These are phyloP conservation scores for Phlyctochytrium arcticum DNA, from an alignment of 192 early-diverging fungal species.

Conservation along the genomic window DNA sequence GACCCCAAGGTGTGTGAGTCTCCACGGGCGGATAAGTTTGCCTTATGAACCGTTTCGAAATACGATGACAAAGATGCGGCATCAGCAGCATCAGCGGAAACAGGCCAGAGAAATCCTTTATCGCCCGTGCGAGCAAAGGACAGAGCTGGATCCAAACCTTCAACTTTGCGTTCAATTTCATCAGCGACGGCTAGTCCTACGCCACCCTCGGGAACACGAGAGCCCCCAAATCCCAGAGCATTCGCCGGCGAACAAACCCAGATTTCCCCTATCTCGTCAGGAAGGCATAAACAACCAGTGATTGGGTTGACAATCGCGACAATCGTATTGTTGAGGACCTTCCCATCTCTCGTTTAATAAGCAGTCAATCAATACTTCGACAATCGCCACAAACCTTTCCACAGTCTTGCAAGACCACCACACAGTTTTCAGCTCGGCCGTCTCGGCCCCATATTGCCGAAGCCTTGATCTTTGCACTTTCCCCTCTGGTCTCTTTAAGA, in stretches of 20 bases:
- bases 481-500: slow-evolving; percentile 30
- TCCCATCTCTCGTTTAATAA: slow-evolving; percentile 48
- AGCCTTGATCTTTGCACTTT: slow-evolving; percentile 24
- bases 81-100: slow-evolving; percentile 32
- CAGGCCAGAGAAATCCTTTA: slow-evolving; percentile 75
- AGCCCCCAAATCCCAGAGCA: slow-evolving; percentile 31
- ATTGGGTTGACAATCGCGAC: slow-evolving; percentile 80
- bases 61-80: not conserved
- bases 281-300: slow-evolving; percentile 62
- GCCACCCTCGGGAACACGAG: too few species aligned
- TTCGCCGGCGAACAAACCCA: slow-evolving; percentile 69
- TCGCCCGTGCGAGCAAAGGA: slow-evolving; percentile 78
- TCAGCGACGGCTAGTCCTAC: not conserved
- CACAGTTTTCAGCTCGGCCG: not conserved
- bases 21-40: too few species aligned
- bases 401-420: slow-evolving; percentile 20
- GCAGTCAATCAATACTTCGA: too few species aligned
- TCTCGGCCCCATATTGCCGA: slow-evolving; percentile 17
- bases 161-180: slow-evolving; percentile 35
- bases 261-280: slow-evolving; percentile 77
- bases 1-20: not conserved
- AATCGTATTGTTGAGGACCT: slow-evolving; percentile 73
- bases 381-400: slow-evolving; percentile 12
- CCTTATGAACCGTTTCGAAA: too few species aligned
- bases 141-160: slow-evolving; percentile 52